Evolutionary conservation across 139 green algal species (phyloP).

Genomic region (Ostreobium quekettii): DNA sequence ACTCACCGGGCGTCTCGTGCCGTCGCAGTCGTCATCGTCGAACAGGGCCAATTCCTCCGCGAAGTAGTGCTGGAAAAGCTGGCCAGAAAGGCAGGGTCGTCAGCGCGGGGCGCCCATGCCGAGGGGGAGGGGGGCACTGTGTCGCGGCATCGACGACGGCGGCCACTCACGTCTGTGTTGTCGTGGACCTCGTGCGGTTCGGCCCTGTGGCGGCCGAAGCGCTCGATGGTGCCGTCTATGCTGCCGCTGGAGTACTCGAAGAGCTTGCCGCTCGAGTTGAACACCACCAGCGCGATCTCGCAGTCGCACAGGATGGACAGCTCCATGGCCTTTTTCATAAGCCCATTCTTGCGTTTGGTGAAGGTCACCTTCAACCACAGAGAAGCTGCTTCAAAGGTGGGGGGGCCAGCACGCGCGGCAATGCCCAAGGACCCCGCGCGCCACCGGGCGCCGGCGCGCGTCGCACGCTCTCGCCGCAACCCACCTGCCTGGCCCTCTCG

Average conservation of each 20-base stretch:
- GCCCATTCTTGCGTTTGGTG: conserved; percentile 59
- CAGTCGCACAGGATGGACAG: conserved; percentile 71
- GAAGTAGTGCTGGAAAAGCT: conserved; percentile 14
- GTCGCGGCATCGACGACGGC: background rate
- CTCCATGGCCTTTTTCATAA: conserved; percentile 79
- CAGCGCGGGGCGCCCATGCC: background rate
- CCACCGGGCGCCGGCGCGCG: background rate
- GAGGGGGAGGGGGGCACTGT: background rate
- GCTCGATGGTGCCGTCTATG: conserved; percentile 55
- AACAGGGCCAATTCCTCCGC: too few species aligned
- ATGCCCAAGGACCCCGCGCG: background rate
- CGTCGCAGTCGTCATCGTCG: too few species aligned
- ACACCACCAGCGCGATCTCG: conserved; percentile 67
- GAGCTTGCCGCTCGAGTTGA: conserved; percentile 47
- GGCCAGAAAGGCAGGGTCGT: conserved; percentile 2
- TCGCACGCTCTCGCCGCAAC: background rate
- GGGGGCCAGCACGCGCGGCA: background rate
- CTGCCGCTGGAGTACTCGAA: conserved; percentile 52
- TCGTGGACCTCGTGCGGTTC: conserved; percentile 52
- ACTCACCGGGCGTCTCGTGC: too few species aligned
- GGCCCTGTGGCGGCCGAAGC: conserved; percentile 37
- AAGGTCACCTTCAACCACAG: conserved; percentile 32
- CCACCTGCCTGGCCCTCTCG: conserved; percentile 43
- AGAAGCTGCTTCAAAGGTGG: background rate
- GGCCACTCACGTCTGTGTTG: conserved; percentile 42